Evolutionary conservation across 139 green algal genomes (phyloP), one percentile per base, ranked within the genome.

Genomic region (Tetradesmus obliquus): DNA sequence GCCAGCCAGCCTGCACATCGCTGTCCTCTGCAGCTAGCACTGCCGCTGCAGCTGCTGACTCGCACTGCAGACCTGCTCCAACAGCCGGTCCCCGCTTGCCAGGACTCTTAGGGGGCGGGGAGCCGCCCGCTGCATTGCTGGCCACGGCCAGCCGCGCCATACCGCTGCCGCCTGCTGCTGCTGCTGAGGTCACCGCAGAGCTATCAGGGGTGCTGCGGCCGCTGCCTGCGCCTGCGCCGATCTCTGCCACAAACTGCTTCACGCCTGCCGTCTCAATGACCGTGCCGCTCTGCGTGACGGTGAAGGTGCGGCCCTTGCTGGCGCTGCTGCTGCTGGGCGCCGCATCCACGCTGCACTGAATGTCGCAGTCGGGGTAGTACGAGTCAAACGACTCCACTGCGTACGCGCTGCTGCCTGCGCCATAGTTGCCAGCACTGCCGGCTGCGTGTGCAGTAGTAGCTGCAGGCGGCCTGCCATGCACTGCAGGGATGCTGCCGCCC

Each of bases 281-380:
- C 17, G 15, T 76, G 17, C 66, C 66, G 66, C 66, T 76, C 66
- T 76, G 66, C 66, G 66, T 76, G 15, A 76, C 66, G n/a, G 66
- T 76, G 5, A 24, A 76, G 5, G 66, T 76, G 66, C 66, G 66
- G 66, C 79, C 32, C 45, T 22, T 84, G 79, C 79, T 22, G 45
- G n/a, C 3, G 45, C 79, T 84, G 79, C 79, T 84, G 79, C 32
- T 84, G 79, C 79, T 84, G 8, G 74, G 74, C 74, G 24, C 74
- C 3, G 24, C n/a, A 82, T 82, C 74, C 74, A 51, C 24, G n/a
- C 74, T 82, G 74, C 74, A 82, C n/a, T 88, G 45, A 4, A 88
- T 55, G 57, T 88, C 57, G 57, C 84, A 88, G 84, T 88, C 84
- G 53, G 84, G 84, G 12, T 88, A 88, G 84, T 88, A 88, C 22